Evolutionary conservation across 116 monocot genomes (phyloP).

Genomic region (Cymodocea nodosa): DNA sequence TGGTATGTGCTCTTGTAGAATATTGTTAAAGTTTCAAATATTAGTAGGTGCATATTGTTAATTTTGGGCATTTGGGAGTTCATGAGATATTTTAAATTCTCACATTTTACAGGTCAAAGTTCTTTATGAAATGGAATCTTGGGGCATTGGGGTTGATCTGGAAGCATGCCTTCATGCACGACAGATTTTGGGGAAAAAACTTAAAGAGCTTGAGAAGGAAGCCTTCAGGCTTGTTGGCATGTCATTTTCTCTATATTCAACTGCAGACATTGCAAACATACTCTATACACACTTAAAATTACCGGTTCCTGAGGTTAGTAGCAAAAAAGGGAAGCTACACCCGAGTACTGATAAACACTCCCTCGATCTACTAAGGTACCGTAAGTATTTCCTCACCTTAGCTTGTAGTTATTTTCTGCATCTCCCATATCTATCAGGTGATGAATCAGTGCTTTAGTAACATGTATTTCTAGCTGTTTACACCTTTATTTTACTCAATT

Average conservation of each 20-base stretch:
- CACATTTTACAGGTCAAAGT: conserved; percentile 55
- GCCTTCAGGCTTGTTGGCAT: conserved; percentile 67
- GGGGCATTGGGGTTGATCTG: conserved; percentile 93
- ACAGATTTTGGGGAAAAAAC: conserved; percentile 51
- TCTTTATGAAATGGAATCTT: conserved; percentile 86
- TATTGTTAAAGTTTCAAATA: background rate
- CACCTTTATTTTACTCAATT: too few relatives aligned
- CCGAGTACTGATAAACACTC: conserved; percentile 91
- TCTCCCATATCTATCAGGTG: too few relatives aligned
- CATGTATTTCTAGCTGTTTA: background rate
- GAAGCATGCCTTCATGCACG: conserved; percentile 74
- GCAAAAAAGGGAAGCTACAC: conserved; percentile 80
- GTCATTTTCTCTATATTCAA: conserved; percentile 70
- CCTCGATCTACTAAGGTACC: conserved; percentile 72
- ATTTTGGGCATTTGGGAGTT: too few relatives aligned
- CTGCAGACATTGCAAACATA: conserved; percentile 84
- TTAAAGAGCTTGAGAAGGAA: conserved; percentile 87
- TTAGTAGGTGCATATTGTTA: too few relatives aligned
- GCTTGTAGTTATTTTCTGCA: background rate
- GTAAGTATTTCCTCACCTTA: background rate
- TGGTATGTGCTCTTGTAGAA: conserved; percentile 30
- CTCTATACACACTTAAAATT: conserved; percentile 76
- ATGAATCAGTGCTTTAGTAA: background rate
- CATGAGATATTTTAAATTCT: too few relatives aligned
- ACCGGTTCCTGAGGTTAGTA: conserved; percentile 48